Percentiles rank a stretch among this genome's conserved stretches.
phyloP scores from a whole-genome alignment of 805 yeast species.

The Saccharomycopsis schoenii region DNA sequence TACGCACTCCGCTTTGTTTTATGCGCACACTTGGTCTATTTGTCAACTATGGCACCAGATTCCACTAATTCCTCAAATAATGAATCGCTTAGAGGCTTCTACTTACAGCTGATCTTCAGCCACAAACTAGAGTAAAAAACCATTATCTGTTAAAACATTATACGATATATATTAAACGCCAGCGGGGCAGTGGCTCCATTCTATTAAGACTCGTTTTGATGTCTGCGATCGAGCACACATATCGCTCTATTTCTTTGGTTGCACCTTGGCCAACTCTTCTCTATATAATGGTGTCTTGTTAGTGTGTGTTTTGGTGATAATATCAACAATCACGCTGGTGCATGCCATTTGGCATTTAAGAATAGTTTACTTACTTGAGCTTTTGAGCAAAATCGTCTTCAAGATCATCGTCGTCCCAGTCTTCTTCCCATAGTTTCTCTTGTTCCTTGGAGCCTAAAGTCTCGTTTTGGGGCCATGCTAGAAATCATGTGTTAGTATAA shows the following conservation, averaged over 20 bases:
- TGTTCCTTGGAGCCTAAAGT: conserved; percentile 42
- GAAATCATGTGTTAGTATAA: neutral
- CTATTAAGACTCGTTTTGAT: too few relatives aligned
- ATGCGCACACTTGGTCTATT: neutral
- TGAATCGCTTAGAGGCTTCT: too few relatives aligned
- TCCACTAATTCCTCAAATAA: too few relatives aligned
- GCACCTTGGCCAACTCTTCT: conserved; percentile 15
- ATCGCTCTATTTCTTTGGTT: conserved; percentile 1
- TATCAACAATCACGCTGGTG: too few relatives aligned
- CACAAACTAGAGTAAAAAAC: too few relatives aligned
- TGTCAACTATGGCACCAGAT: neutral
- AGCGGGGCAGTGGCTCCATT: too few relatives aligned
- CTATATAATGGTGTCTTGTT: conserved; percentile 2
- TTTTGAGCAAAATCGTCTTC: conserved; percentile 79
- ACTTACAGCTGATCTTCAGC: too few relatives aligned
- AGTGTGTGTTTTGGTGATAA: neutral
- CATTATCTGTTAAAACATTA: too few relatives aligned
- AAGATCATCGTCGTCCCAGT: conserved; percentile 94
- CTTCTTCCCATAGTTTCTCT: conserved; percentile 83
- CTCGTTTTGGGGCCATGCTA: conserved; percentile 60
- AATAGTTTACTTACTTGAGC: conserved; percentile 39
- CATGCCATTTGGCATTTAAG: neutral
- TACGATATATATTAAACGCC: too few relatives aligned
- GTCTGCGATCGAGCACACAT: too few relatives aligned
- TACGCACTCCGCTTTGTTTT: too few relatives aligned